A percentile compares a stretch with the other conserved stretches of the same genome.
Evolutionary conservation across 208 protist species (phyloP).

Genomic region (Novymonas esmeraldas): DNA sequence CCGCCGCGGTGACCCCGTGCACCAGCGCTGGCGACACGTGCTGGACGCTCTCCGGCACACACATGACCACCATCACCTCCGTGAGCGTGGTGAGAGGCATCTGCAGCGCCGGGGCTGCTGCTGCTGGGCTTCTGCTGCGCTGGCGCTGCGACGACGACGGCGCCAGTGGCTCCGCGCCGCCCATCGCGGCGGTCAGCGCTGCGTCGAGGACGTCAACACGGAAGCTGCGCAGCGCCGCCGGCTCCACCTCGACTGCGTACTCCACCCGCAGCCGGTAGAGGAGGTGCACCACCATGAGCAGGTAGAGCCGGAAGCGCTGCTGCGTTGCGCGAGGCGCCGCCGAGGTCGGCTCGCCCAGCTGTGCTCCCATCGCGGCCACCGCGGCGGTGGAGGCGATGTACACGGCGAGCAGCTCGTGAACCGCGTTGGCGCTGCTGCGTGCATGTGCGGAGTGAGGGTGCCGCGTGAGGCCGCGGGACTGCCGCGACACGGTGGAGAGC

Average conservation of each 20-base stretch:
- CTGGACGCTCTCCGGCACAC: slow-evolving; percentile 62
- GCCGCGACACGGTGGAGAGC: slow-evolving; percentile 34
- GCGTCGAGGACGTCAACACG: slow-evolving; percentile 66
- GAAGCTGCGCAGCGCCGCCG: slow-evolving; percentile 52
- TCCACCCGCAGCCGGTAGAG: slow-evolving; percentile 57
- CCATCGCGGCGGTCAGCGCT: slow-evolving; percentile 52
- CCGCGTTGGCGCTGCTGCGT: slow-evolving; percentile 39
- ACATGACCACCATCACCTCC: slow-evolving; percentile 81
- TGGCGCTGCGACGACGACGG: slow-evolving; percentile 2
- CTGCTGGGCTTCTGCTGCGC: background rate
- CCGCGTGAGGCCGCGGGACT: slow-evolving; percentile 35
- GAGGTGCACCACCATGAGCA: slow-evolving; percentile 64
- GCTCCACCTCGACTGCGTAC: slow-evolving; percentile 65
- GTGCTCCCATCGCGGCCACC: slow-evolving; percentile 16
- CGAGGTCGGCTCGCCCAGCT: background rate
- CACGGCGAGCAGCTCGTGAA: slow-evolving; percentile 67
- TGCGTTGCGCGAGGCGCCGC: slow-evolving; percentile 9
- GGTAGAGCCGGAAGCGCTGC: slow-evolving; percentile 39
- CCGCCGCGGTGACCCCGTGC: slow-evolving; percentile 23
- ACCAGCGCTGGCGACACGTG: slow-evolving; percentile 58
- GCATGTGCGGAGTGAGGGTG: slow-evolving; percentile 45
- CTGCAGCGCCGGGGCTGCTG: slow-evolving; percentile 12
- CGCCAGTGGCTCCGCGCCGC: background rate
- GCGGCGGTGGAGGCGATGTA: slow-evolving; percentile 52
- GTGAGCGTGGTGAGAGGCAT: slow-evolving; percentile 56